Conservation (phyloP, 2,329 filamentous ascomycete genomes). For the Arachnopeziza araneosa region DNA sequence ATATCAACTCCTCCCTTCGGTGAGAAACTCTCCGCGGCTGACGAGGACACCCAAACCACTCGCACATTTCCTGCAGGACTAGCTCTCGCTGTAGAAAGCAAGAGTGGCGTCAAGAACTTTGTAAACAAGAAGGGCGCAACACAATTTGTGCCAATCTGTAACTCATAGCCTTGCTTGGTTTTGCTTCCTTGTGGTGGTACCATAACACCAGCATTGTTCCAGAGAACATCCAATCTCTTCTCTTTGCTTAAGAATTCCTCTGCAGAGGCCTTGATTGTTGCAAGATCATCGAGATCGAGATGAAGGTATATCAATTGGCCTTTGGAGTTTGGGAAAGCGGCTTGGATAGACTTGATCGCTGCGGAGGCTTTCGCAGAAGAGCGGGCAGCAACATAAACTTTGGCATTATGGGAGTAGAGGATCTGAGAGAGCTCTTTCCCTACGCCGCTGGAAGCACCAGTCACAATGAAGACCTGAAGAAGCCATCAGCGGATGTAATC, state of each 20-base stretch:
- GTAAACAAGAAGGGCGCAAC: conserved; percentile 36
- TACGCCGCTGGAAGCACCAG: conserved; percentile 34
- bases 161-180: conserved; percentile 33
- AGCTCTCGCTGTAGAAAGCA: conserved; percentile 28
- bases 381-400: conserved; percentile 40
- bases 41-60: conserved; percentile 32
- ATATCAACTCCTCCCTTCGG: conserved; percentile 21
- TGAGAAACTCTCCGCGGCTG: conserved; percentile 20
- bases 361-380: conserved; percentile 33
- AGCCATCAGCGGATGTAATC: background rate
- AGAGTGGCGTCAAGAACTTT: conserved; percentile 32
- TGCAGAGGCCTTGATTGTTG: conserved; percentile 34
- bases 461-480: conserved; percentile 34
- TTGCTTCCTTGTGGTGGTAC: conserved; percentile 30
- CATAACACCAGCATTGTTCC: conserved; percentile 38
- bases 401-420: conserved; percentile 38
- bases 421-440: conserved; percentile 36
- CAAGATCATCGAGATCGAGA: conserved; percentile 36
- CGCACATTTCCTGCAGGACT: conserved; percentile 26
- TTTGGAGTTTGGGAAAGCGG: conserved; percentile 24
- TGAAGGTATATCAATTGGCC: conserved; percentile 34
- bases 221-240: conserved; percentile 35
- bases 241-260: conserved; percentile 34
- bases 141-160: conserved; percentile 34
- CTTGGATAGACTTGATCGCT: conserved; percentile 37